A percentile compares a stretch with the other conserved stretches of the same genome.
phyloP scores from a whole-genome alignment of 2,329 filamentous ascomycete genomes.

The Capronia coronata region DNA sequence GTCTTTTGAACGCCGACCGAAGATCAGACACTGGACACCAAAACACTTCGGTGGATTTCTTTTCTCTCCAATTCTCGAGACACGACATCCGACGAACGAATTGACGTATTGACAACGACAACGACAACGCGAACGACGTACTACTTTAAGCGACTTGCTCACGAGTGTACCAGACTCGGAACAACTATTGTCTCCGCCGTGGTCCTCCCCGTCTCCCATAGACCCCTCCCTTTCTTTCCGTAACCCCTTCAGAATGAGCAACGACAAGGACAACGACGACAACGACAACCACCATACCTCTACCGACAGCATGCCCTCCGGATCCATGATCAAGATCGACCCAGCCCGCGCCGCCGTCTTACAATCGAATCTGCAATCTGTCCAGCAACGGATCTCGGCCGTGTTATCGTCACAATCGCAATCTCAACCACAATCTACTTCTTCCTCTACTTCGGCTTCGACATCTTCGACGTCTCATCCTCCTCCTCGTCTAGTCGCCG shows the following conservation, averaged over 20 bases:
- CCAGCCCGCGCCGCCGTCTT: not conserved
- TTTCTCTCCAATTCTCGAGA: too few species aligned
- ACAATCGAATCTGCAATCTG: not conserved
- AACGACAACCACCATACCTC: not conserved
- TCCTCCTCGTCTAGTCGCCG: conserved; percentile 68
- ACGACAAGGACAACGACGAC: not conserved
- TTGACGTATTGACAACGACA: too few species aligned
- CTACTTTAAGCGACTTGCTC: too few species aligned
- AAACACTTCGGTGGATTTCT: too few species aligned
- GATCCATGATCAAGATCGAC: not conserved
- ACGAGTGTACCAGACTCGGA: too few species aligned
- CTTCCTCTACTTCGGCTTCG: not conserved
- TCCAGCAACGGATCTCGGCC: conserved; percentile 45
- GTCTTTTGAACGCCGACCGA: too few species aligned
- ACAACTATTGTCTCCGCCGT: too few species aligned
- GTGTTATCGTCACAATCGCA: conserved; percentile 31
- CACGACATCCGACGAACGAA: too few species aligned
- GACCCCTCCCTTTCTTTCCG: too few species aligned
- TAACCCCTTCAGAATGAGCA: not conserved
- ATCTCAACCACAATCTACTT: conserved; percentile 1
- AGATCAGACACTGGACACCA: too few species aligned
- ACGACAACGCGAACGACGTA: too few species aligned
- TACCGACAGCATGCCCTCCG: not conserved
- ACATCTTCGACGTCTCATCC: not conserved
- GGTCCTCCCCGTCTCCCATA: too few species aligned